Conservation (phyloP, 345 rosid genomes). For the Adansonia digitata region DNA sequence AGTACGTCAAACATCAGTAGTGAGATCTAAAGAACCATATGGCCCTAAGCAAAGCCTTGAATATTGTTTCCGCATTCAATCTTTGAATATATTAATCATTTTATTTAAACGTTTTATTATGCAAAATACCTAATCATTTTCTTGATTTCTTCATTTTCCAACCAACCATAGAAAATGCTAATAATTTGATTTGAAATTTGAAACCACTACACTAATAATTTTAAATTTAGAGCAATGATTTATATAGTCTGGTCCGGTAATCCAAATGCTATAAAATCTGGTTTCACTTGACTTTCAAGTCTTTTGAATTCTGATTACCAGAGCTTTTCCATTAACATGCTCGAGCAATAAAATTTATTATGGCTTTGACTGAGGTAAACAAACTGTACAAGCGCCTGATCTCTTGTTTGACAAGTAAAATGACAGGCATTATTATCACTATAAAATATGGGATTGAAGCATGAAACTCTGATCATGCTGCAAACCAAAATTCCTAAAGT, state of each 20-base stretch:
- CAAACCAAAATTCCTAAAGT: not conserved
- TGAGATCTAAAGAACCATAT: conserved; percentile 16
- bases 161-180: not conserved
- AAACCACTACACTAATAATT: too few species aligned
- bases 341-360: not conserved
- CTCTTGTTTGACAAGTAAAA: not conserved
- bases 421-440: not conserved
- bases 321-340: not conserved
- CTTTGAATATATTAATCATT: not conserved
- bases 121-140: not conserved
- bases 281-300: not conserved
- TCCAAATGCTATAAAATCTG: too few species aligned
- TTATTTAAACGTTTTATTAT: not conserved
- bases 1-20: not conserved
- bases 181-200: not conserved
- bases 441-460: not conserved
- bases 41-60: not conserved
- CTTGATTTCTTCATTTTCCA: too few species aligned
- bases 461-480: not conserved
- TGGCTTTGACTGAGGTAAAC: not conserved
- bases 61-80: not conserved
- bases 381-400: not conserved
- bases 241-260: too few species aligned
- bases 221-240: too few species aligned
- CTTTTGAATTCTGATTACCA: not conserved